phyloP scores from a whole-genome alignment of 2,329 filamentous ascomycete species.

The Trichoderma asperellum region DNA sequence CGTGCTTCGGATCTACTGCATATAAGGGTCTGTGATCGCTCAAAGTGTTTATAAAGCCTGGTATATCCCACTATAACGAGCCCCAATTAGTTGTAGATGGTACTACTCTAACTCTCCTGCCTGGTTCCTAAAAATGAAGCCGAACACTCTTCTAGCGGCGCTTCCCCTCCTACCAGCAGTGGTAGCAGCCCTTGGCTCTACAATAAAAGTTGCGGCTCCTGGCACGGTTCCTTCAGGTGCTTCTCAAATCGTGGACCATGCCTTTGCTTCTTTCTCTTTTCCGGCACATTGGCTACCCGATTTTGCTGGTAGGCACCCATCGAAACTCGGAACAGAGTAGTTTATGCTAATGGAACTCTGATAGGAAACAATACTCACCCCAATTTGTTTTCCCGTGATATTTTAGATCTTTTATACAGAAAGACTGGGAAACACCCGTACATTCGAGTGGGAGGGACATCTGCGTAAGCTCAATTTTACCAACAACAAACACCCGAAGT shows the following conservation, averaged over 20 bases:
- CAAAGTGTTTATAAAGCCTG: neutral
- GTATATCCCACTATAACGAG: neutral
- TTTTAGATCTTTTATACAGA: neutral
- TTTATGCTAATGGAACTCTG: neutral
- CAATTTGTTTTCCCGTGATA: conserved; percentile 13
- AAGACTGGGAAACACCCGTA: conserved; percentile 19
- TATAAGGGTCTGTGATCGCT: neutral
- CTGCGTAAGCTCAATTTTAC: neutral
- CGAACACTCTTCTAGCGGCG: neutral
- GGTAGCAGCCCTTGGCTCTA: neutral
- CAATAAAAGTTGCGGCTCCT: neutral
- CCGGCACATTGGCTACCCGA: conserved; percentile 16
- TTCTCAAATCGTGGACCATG: conserved; percentile 12
- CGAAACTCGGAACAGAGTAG: neutral
- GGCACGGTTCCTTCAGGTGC: neutral
- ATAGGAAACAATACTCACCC: conserved; percentile 18
- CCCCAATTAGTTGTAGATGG: no score
- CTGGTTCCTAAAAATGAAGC: neutral
- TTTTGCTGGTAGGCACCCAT: neutral
- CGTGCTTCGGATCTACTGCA: neutral
- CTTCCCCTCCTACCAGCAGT: neutral
- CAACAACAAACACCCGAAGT: no score
- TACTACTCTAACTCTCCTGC: no score
- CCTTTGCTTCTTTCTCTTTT: conserved; percentile 17
- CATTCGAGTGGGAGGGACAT: conserved; percentile 11